Percentiles rank a stretch among this genome's conserved stretches.
Conservation (phyloP, 148 eudicot genomes). For the Cornus suecica region DNA sequence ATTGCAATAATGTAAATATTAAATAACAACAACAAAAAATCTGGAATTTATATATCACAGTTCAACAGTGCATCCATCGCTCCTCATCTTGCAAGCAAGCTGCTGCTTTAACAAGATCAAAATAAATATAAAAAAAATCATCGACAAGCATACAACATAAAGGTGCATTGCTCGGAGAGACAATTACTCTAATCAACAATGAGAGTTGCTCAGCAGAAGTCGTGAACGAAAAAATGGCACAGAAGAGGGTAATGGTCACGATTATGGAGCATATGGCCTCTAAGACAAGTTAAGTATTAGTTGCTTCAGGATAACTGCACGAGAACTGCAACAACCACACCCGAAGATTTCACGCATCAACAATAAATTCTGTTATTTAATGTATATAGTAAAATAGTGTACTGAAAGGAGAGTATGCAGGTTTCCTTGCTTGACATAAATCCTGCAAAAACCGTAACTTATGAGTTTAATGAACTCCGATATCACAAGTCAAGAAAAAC, state of each 20-base stretch:
- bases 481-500: neutral
- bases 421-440: conserved; percentile 5
- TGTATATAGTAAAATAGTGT: neutral
- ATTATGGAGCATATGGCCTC: neutral
- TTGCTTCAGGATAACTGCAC: neutral
- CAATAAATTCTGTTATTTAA: neutral
- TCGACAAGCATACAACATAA: neutral
- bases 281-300: neutral
- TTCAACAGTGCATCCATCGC: neutral
- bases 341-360: neutral
- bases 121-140: neutral
- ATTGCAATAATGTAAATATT: neutral
- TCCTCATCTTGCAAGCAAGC: neutral
- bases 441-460: conserved; percentile 3
- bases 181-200: neutral
- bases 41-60: too few relatives aligned
- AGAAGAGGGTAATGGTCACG: neutral
- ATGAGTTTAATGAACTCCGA: neutral
- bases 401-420: neutral
- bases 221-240: neutral
- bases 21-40: neutral
- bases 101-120: neutral
- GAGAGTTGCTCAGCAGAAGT: neutral
- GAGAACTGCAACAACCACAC: neutral
- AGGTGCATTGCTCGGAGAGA: neutral